Conservation (phyloP, 208 protist genomes). For the Leishmania guyanensis region DNA sequence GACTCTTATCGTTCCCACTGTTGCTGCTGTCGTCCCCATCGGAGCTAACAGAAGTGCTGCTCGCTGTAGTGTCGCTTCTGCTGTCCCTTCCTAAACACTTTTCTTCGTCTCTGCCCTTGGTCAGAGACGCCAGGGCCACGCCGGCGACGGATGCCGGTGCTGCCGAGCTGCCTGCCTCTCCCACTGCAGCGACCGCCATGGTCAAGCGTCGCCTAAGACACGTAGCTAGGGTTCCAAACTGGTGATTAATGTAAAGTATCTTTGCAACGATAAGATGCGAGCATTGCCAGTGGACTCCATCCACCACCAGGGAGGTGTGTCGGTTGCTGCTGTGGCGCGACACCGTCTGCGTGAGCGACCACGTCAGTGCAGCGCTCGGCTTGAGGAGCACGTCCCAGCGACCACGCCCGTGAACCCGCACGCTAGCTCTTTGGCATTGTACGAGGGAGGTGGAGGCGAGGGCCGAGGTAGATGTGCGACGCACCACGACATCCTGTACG, state of each 20-base stretch:
- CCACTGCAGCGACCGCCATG: constrained; percentile 8
- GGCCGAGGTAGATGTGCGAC: constrained; percentile 23
- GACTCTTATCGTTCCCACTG: neutral
- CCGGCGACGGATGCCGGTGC: neutral
- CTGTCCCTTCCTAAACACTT: neutral
- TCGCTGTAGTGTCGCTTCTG: neutral
- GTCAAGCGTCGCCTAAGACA: constrained; percentile 20
- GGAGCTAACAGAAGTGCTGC: neutral
- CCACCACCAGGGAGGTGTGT: constrained; percentile 41
- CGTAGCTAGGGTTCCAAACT: constrained; percentile 20
- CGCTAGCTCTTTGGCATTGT: constrained; percentile 38
- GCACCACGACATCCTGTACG: constrained; percentile 44
- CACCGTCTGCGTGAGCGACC: constrained; percentile 42
- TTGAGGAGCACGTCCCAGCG: constrained; percentile 69
- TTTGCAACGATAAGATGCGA: constrained; percentile 70
- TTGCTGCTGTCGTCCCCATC: constrained; percentile 4
- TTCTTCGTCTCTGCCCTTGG: neutral
- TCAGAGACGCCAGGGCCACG: neutral
- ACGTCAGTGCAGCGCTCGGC: constrained; percentile 39
- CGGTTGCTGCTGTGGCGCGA: constrained; percentile 59
- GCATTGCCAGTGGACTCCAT: constrained; percentile 57
- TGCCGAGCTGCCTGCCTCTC: neutral
- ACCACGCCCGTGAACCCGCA: constrained; percentile 74
- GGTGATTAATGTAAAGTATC: constrained; percentile 48
- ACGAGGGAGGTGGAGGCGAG: constrained; percentile 29